Evolutionary conservation across 306 rosid genomes (phyloP), one percentile per base, ranked within the genome.

Genomic region (Cicer chorassanicum): DNA sequence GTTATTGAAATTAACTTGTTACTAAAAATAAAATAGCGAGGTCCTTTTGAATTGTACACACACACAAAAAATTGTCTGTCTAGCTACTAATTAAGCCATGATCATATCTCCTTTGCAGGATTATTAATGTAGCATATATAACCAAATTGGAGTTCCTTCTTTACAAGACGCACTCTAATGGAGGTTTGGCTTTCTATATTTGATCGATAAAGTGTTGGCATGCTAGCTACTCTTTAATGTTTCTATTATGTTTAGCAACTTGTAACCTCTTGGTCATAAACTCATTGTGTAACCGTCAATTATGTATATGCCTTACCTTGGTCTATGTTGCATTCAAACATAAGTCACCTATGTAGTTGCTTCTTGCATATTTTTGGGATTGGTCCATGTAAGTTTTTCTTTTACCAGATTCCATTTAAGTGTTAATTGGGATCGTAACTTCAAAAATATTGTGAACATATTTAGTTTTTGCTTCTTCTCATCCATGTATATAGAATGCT

Each of bases 71-170:
- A 19, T 19, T 19, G 29, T 21, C 29, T 21, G 29, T 1, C 29
- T 21, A 21, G 29, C 29, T 21, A 21, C 9, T 59, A 29, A 59
- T 29, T 12, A 18, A 6, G 8, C 40, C 57, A 67, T 74, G 42
- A 68, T 59, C 40, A n/a, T 61, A 29, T 82, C 8, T 78, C 24
- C 24, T 73, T 78, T 77, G 78, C 85, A 81, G 83, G 80, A 63
- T 54, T 67, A 57, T 69, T 29, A 65, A 72, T 50, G 80, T 76
- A 71, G 79, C 76, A 51, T 66, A 56, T 63, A 65, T 63, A 80
- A 62, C 69, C 77, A 50, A 76, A 68, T 61, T 80, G 84, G 84
- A 70, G 75, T 67, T 72, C 76, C 71, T 24, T 74, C 40, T 45
- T 43, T 48, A 34, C 60, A 79, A 56, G 45, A 72, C 43, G 57